Evolutionary conservation across 2,329 filamentous ascomycete genomes (phyloP), one percentile per base, ranked within the genome.

Genomic region (Fusarium floridanum): DNA sequence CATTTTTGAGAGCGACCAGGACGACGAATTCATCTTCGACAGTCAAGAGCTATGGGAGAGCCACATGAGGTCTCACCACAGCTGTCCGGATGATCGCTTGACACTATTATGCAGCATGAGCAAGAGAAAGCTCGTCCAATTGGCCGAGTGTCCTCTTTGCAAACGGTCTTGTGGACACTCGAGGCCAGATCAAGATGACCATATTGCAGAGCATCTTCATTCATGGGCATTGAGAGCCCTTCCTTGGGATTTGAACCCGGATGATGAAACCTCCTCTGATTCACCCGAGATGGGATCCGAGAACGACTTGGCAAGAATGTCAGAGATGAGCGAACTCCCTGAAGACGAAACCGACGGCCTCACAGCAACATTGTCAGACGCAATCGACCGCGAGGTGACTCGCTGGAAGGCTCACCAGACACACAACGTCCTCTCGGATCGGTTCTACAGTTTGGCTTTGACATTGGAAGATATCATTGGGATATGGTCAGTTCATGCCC

Each of bases 181-280:
- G 10, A 39, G 29, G 17, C 63, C 55, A 16, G 39, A 48, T 17
- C 5, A 37, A 29, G 63, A 61, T 41, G 63, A 61, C 8, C 63
- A 66, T 16, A 53, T 66, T 60, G 55, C 63, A 22, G 55, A 60
- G 36, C 63, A 66, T 37, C 29, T 66, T 17, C 63, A 66, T 66
- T 48, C 37, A 8, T 66, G 55, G 55, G 63, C 63, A n/a, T 16
- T 66, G 27, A 66, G 37, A 41, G 55, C 55, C 6, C 63, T 66
- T 66, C 53, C 63, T 12, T 66, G 63, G 63, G 63, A 61, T 24
- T 34, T 34, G 34, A 12, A 48, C 39, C 41, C 24, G n/a, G 39
- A 34, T 17, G 63, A 50, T n/a, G 37, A 48, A 27, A 5, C 48
- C 16, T 53, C 16, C 12, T 56, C 22, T 39, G 27, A 55, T 16